A percentile compares a stretch with the other conserved stretches of the same genome.
Evolutionary conservation across 495 filamentous ascomycete species (phyloP).

Genomic region (Bombardia bombarda): DNA sequence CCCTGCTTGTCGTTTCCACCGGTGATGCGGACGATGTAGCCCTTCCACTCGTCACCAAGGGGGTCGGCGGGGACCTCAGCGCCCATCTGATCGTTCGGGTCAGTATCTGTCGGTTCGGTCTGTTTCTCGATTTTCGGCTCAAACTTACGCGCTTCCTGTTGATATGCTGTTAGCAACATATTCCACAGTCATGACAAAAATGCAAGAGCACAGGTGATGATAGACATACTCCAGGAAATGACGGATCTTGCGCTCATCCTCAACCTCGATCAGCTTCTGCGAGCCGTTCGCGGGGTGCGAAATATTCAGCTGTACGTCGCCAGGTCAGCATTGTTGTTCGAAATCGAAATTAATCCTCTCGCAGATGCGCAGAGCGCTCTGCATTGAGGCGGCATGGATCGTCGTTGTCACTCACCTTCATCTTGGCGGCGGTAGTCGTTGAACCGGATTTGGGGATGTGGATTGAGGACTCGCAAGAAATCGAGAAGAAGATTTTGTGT

Average conservation of each 20-base stretch:
- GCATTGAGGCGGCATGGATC: background rate
- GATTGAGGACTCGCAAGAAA: constrained; percentile 19
- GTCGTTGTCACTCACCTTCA: constrained; percentile 22
- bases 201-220: too few species aligned
- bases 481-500: constrained; percentile 28
- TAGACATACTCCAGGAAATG: constrained; percentile 49
- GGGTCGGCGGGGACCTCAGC: constrained; percentile 89
- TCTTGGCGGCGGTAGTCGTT: constrained; percentile 25
- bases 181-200: background rate
- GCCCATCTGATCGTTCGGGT: constrained; percentile 63
- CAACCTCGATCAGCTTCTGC: constrained; percentile 96
- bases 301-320: constrained; percentile 77
- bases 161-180: constrained; percentile 8
- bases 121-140: constrained; percentile 1
- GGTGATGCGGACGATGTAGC: constrained; percentile 96
- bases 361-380: background rate
- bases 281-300: constrained; percentile 97
- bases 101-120: constrained; percentile 17
- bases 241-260: constrained; percentile 82
- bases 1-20: constrained; percentile 99
- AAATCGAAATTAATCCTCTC: background rate
- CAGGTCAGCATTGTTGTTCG: constrained; percentile 12
- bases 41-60: constrained; percentile 97
- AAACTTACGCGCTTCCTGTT: constrained; percentile 30
- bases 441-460: constrained; percentile 25